phyloP scores from a whole-genome alignment of 148 eudicot genomes.

The Heliamphora exappendiculata region DNA sequence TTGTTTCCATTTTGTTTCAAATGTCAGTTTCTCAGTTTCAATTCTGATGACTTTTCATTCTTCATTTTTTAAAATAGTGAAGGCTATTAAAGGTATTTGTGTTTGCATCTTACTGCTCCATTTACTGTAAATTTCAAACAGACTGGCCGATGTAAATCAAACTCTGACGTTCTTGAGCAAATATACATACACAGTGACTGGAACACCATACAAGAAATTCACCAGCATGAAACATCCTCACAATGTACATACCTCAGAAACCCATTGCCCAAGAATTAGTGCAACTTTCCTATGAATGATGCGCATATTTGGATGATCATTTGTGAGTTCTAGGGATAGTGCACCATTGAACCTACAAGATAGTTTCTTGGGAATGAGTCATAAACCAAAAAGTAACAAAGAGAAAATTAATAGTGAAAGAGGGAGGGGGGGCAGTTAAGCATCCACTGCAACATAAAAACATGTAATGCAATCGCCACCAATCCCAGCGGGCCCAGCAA shows the following conservation, averaged over 20 bases:
- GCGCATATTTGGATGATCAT: constrained; percentile 91
- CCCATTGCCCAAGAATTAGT: constrained; percentile 95
- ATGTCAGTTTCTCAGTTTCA: not conserved
- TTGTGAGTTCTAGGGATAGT: constrained; percentile 72
- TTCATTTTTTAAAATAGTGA: too few species aligned
- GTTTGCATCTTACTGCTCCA: not conserved
- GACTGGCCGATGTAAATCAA: not conserved
- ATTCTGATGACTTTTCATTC: too few species aligned
- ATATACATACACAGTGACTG: not conserved
- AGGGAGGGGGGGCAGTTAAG: not conserved
- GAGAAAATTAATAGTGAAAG: not conserved
- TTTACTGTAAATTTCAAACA: not conserved
- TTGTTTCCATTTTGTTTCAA: not conserved
- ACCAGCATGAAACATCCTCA: not conserved
- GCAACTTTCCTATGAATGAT: constrained; percentile 93
- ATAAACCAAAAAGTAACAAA: not conserved
- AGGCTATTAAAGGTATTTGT: too few species aligned
- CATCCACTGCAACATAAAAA: not conserved
- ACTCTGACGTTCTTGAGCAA: not conserved
- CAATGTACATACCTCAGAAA: constrained; percentile 69
- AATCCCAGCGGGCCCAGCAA: not conserved
- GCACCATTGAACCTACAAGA: constrained; percentile 84
- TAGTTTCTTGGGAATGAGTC: not conserved
- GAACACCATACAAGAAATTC: not conserved
- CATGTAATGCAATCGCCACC: not conserved